These are phyloP conservation scores for Postia placenta DNA, from an alignment of 768 basidiomycete genomes.

Conservation along the genomic window DNA sequence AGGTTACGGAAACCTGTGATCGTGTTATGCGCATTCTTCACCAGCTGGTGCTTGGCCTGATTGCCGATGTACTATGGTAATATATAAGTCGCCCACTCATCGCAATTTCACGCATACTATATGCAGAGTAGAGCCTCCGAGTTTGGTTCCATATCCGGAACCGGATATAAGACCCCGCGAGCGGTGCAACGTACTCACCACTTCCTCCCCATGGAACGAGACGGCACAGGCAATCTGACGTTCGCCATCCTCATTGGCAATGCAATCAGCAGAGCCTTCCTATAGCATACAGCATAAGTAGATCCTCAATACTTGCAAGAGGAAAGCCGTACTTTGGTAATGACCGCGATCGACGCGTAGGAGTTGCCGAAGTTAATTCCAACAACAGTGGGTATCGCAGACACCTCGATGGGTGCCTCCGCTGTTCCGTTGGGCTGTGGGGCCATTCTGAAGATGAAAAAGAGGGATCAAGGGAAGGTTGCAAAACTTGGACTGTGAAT, in stretches of 20 bases:
- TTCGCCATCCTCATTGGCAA: constrained; percentile 98
- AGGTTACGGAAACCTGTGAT: constrained; percentile 93
- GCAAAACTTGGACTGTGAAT: too few relatives aligned
- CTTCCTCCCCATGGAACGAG: constrained; percentile 87
- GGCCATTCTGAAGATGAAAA: constrained; percentile 34
- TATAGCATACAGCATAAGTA: constrained; percentile 22
- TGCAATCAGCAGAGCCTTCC: constrained; percentile 91
- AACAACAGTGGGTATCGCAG: constrained; percentile 52
- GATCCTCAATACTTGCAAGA: too few relatives aligned
- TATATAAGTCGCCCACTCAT: not conserved
- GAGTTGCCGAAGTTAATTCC: constrained; percentile 97
- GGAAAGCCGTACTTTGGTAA: constrained; percentile 67
- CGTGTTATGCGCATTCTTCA: constrained; percentile 92
- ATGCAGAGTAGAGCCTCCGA: too few relatives aligned
- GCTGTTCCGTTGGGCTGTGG: constrained; percentile 47
- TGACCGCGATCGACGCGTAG: constrained; percentile 91
- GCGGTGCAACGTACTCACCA: constrained; percentile 43
- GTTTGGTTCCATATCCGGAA: too few relatives aligned
- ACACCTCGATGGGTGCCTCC: constrained; percentile 31
- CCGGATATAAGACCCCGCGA: too few relatives aligned
- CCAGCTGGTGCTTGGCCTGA: constrained; percentile 88
- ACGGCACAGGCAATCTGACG: constrained; percentile 95
- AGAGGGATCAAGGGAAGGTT: too few relatives aligned
- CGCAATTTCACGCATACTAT: too few relatives aligned
- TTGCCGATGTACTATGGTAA: constrained; percentile 83